These are phyloP conservation scores for Trichoderma sp. DNA, from an alignment of 2,329 filamentous ascomycete species.

Conservation along the genomic window DNA sequence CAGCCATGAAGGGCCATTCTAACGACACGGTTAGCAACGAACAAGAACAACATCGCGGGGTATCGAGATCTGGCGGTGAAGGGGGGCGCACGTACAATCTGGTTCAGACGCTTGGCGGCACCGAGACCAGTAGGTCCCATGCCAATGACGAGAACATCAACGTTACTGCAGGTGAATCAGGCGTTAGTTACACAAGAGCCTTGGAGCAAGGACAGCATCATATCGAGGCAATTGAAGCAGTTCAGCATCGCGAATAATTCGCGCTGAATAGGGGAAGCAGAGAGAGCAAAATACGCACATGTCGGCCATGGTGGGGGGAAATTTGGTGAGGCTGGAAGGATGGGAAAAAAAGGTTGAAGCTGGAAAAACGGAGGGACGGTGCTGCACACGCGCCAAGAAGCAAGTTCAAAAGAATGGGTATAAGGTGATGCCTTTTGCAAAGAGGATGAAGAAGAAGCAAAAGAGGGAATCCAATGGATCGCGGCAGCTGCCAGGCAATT, in stretches of 20 bases:
- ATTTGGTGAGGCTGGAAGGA: slow-evolving; percentile 20
- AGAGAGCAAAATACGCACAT: slow-evolving; percentile 38
- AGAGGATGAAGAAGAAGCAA: slow-evolving; percentile 30
- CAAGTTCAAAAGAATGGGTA: slow-evolving; percentile 12
- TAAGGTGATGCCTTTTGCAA: slow-evolving; percentile 32
- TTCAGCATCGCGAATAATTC: neutral
- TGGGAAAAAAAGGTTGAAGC: slow-evolving; percentile 27
- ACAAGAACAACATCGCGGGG: slow-evolving; percentile 25
- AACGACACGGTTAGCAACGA: slow-evolving; percentile 32
- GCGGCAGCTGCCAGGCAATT: slow-evolving; percentile 36
- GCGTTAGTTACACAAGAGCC: slow-evolving; percentile 26
- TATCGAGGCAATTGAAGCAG: neutral
- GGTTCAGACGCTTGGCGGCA: slow-evolving; percentile 96
- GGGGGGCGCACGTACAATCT: slow-evolving; percentile 68
- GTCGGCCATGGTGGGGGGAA: slow-evolving; percentile 44
- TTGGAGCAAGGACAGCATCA: neutral
- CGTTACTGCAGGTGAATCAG: slow-evolving; percentile 60
- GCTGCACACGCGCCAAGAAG: slow-evolving; percentile 13
- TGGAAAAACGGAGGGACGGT: slow-evolving; percentile 27
- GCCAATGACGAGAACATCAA: slow-evolving; percentile 97
- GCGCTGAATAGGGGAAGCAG: slow-evolving; percentile 9
- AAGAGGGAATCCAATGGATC: slow-evolving; percentile 32
- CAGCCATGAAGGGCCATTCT: slow-evolving; percentile 94
- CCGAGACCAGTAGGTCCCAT: slow-evolving; percentile 96
- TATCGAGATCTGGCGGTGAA: slow-evolving; percentile 36